phyloP scores from a whole-genome alignment of 2,329 filamentous ascomycete genomes.

The Metarhizium album region DNA sequence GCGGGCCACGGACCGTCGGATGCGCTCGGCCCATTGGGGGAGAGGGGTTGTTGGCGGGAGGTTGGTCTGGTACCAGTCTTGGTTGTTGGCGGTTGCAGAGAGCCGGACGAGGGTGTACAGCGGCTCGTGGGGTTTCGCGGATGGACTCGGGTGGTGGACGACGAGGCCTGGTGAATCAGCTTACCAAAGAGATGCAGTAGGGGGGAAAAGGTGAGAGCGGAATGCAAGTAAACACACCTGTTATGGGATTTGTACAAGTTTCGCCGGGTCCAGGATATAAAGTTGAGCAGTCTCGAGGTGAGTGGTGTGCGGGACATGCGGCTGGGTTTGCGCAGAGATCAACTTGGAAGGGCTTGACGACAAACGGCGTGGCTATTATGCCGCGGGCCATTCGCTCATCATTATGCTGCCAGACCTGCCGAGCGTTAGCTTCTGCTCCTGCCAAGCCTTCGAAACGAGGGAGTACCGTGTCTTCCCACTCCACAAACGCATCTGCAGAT shows the following conservation, averaged over 20 bases:
- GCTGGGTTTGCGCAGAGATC: conserved; percentile 22
- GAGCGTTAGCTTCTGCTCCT: conserved; percentile 6
- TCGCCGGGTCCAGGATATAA: conserved; percentile 27
- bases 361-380: conserved; percentile 40
- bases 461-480: conserved; percentile 42
- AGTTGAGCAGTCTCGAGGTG: conserved; percentile 33
- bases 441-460: background rate
- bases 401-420: conserved; percentile 32
- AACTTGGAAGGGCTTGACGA: conserved; percentile 40
- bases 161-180: conserved; percentile 30
- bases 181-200: background rate
- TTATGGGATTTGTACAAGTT: conserved; percentile 22
- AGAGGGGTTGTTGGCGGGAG: conserved; percentile 18
- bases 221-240: conserved; percentile 7
- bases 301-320: conserved; percentile 23
- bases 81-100: conserved; percentile 39
- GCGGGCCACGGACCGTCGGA: conserved; percentile 32
- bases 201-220: background rate
- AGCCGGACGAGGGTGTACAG: conserved; percentile 42
- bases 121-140: conserved; percentile 22
- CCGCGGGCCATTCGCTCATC: conserved; percentile 35
- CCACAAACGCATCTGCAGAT: conserved; percentile 40
- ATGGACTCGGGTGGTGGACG: conserved; percentile 24
- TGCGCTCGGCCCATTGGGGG: conserved; percentile 37
- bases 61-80: conserved; percentile 44